These are phyloP conservation scores for Fusarium solani-melongenae DNA, from an alignment of 2,329 filamentous ascomycete genomes.

Conservation along the genomic window DNA sequence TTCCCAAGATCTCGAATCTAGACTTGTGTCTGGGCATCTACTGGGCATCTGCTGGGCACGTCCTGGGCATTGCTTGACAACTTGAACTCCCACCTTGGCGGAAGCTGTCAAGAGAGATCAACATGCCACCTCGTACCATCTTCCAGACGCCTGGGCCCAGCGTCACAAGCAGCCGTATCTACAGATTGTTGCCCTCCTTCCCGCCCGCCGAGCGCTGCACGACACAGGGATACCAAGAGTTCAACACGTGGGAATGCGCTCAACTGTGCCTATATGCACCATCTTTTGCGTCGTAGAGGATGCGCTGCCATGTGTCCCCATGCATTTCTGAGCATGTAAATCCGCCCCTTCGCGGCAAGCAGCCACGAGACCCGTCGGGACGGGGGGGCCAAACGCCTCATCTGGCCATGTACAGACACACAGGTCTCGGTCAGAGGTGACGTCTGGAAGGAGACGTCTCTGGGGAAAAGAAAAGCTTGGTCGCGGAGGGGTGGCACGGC, in stretches of 20 bases:
- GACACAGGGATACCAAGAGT: neutral
- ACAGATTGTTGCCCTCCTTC: neutral
- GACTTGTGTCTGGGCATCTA: neutral
- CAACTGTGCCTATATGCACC: conserved; percentile 10
- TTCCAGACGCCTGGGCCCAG: neutral
- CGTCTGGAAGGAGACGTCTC: neutral
- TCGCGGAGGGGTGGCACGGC: conserved; percentile 11
- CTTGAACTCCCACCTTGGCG: conserved; percentile 15
- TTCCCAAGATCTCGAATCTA: conserved; percentile 7
- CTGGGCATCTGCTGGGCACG: neutral
- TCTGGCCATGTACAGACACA: neutral
- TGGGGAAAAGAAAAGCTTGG: neutral
- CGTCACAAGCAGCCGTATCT: neutral
- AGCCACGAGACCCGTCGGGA: conserved; percentile 7
- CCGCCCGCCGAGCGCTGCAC: neutral
- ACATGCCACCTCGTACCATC: conserved; percentile 8
- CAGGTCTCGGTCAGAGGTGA: neutral
- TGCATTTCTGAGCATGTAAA: neutral
- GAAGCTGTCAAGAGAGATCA: neutral
- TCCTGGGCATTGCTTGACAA: conserved; percentile 2
- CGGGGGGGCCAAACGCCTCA: conserved; percentile 7
- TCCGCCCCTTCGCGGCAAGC: neutral
- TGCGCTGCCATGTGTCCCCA: conserved; percentile 27
- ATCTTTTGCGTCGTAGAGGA: conserved; percentile 9
- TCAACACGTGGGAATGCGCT: conserved; percentile 11